phyloP scores from a whole-genome alignment of 164 flowering plant genomes.

The Buxus sempervirens region DNA sequence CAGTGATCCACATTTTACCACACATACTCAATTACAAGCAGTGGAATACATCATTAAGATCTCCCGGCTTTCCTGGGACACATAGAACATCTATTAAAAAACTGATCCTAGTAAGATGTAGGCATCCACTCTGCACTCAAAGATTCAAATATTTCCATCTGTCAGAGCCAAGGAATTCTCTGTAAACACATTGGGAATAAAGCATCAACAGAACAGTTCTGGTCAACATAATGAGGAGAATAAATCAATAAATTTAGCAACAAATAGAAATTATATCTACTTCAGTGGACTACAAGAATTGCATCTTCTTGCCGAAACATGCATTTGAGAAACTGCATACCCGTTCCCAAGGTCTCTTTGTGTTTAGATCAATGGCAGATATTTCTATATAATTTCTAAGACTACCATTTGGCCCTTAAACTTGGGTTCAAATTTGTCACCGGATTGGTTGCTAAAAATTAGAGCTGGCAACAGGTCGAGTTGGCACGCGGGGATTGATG shows the following conservation, averaged over 20 bases:
- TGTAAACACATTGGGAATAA: neutral
- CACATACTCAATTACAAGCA: neutral
- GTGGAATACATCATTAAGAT: neutral
- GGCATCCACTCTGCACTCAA: neutral
- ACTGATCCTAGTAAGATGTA: neutral
- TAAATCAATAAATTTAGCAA: too few species aligned
- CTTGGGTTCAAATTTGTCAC: neutral
- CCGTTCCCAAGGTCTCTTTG: neutral
- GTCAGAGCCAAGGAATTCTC: neutral
- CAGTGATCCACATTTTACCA: too few species aligned
- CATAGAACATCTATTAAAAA: neutral
- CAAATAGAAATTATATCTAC: too few species aligned
- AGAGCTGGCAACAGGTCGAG: too few species aligned
- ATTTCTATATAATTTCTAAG: too few species aligned
- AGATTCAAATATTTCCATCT: neutral
- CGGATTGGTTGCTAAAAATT: neutral
- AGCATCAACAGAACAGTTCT: neutral
- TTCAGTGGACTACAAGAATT: too few species aligned
- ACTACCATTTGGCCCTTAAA: neutral
- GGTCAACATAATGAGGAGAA: too few species aligned
- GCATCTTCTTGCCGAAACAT: too few species aligned
- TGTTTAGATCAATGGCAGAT: neutral
- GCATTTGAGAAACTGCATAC: neutral
- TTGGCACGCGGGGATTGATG: too few species aligned
- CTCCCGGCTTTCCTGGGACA: neutral